phyloP scores from a whole-genome alignment of 2,329 filamentous ascomycete genomes.

The Ceratocystis huliohia region DNA sequence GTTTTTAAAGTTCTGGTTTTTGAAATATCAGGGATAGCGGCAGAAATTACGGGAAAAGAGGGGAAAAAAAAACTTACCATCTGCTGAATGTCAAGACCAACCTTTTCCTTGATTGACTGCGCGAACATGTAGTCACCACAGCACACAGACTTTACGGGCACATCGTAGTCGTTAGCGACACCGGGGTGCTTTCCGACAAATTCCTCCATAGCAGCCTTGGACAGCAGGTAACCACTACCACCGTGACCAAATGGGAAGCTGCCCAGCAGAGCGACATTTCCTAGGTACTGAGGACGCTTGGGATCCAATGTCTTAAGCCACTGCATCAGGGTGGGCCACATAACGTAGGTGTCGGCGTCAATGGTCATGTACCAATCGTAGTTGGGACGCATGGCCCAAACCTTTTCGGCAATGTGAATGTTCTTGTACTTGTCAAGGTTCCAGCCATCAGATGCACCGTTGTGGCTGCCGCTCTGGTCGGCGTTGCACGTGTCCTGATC shows the following conservation, averaged over 20 bases:
- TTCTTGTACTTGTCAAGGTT: conserved; percentile 51
- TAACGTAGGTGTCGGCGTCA: conserved; percentile 46
- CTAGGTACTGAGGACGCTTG: conserved; percentile 36
- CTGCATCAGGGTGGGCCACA: conserved; percentile 39
- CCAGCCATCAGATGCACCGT: conserved; percentile 34
- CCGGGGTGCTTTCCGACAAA: conserved; percentile 33
- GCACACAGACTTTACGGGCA: conserved; percentile 31
- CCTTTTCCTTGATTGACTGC: conserved; percentile 34
- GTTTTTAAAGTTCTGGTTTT: neutral
- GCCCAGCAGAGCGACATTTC: conserved; percentile 35
- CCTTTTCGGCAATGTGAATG: conserved; percentile 45
- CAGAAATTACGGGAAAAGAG: conserved; percentile 3
- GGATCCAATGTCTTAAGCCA: conserved; percentile 37
- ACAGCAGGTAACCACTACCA: conserved; percentile 43
- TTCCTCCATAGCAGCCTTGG: conserved; percentile 38
- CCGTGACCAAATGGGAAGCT: conserved; percentile 41
- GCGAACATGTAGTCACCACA: conserved; percentile 42
- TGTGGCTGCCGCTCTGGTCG: conserved; percentile 23
- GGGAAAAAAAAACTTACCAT: conserved; percentile 29
- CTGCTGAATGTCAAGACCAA: conserved; percentile 32
- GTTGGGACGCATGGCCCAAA: conserved; percentile 37
- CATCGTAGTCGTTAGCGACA: conserved; percentile 37
- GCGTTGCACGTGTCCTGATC: conserved; percentile 36
- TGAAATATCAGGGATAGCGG: neutral
- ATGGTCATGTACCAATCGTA: conserved; percentile 49